phyloP scores from a whole-genome alignment of 2,329 filamentous ascomycete species.

The Colletotrichum musae region DNA sequence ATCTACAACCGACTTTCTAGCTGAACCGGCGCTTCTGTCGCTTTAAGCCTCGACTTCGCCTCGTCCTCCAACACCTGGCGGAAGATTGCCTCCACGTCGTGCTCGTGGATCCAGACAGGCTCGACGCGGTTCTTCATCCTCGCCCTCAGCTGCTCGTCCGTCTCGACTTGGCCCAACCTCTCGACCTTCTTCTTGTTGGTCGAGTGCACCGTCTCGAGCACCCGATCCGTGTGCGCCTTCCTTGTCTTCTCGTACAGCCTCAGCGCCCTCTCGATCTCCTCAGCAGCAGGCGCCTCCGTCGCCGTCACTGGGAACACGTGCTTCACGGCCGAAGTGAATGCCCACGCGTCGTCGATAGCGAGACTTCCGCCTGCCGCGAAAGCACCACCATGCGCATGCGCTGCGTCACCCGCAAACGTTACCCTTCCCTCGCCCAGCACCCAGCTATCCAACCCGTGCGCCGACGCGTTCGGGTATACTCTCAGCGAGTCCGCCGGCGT shows the following conservation, averaged over 20 bases:
- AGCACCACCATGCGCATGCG: conserved; percentile 58
- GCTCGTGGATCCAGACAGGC: conserved; percentile 61
- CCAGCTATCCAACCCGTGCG: conserved; percentile 57
- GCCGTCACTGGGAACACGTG: conserved; percentile 50
- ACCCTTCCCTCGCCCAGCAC: conserved; percentile 53
- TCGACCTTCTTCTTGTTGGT: conserved; percentile 48
- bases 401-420: conserved; percentile 56
- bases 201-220: conserved; percentile 53
- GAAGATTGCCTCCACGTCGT: conserved; percentile 60
- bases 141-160: conserved; percentile 54
- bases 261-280: conserved; percentile 50
- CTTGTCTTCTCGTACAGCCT: conserved; percentile 59
- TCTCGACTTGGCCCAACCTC: conserved; percentile 46
- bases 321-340: conserved; percentile 55
- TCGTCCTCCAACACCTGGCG: conserved; percentile 25
- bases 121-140: conserved; percentile 54
- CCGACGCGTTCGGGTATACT: conserved; percentile 60
- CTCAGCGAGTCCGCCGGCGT: conserved; percentile 53
- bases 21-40: neutral
- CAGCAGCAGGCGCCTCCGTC: conserved; percentile 23
- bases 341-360: conserved; percentile 58
- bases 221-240: conserved; percentile 56
- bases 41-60: neutral
- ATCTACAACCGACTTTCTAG: conserved; percentile 31
- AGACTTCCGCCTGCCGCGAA: conserved; percentile 58